Base-by-base conservation (phyloP, 345 rosid species). In the Odontarrhena argentea region DNA sequence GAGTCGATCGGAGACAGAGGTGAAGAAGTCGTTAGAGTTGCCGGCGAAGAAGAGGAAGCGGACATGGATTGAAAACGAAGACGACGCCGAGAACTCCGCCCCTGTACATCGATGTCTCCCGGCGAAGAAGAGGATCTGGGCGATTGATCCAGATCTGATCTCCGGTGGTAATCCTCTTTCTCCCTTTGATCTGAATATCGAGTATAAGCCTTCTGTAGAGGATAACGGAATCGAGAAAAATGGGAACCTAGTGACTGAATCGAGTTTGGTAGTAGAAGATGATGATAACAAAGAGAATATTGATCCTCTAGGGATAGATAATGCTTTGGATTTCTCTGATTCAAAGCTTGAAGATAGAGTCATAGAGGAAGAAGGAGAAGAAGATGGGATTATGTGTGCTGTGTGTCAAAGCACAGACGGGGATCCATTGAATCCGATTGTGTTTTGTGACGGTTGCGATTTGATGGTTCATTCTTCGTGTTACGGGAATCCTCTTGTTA, bases 391-490 rank as follows among this genome's bases (percentile, higher is more conserved):
- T 50, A 25, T 87, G 70, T 94, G 99, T 74, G 87, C 81, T 37
- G 69, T 94, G 7, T 94, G 99, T 73, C 84, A 80, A 71, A 94
- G 99, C 76, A 88, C 97, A 13, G 99, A 91, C 30, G 99, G 97
- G 28, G 97, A 94, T 2, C 92, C 96, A 10, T 62, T 74, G 14
- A 96, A 94, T 72, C 97, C 99, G 8, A 91, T 94, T 1, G 99
- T 94, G 51, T 88, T 94, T 56, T 94, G 99, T 46, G 97, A 94
- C 51, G 99, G 97, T 3, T 94, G 99, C 64, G 95, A 88, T 56
- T 76, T 94, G 56, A 94, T 90, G 99, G 99, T 87, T 9, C 97
- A 94, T 75, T 63, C 87, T 40, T 82, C 87, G 8, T 94, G 99
- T 76, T 91, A 94, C 45, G 97, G 99, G 7, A 79, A 80, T 15